Base-by-base conservation (phyloP, 2,329 filamentous ascomycete genomes). In the Xylaria sp. region DNA sequence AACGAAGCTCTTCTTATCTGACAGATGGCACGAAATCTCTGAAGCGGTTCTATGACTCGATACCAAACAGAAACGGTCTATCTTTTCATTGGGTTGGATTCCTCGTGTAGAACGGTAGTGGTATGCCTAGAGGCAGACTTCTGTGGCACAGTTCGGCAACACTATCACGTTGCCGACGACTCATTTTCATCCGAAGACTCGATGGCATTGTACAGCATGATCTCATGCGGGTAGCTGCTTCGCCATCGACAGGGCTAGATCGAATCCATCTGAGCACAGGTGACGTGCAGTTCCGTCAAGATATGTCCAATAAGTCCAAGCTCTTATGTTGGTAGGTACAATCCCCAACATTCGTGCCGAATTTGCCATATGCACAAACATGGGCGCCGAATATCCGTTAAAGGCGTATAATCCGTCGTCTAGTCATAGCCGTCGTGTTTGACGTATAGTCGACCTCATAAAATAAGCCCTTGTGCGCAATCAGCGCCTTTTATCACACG, bases 141-240 rank as follows among this genome's bases (percentile, higher is more conserved):
- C 46, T 15, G 65, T 65, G 28, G 23, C 12, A 56, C 52, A 1
- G 18, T 41, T 23, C 50, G 41, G 65, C 63, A 64, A 50, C 36
- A 66, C 36, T 10, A 58, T 62, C 45, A 50, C 32, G 53, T n/a
- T 60, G 30, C 50, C 61, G 52, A 65, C 53, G 53, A 63, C 23
- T 58, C 55, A 25, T n/a, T 20, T 30, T 63, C 36, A 28, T 25
- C 45, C 18, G 13, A 57, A 60, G 56, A 45, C 48, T 57, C 41
- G 23, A 59, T 36, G 10, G n/a, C 5, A 46, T 55, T 10, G 46
- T 43, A 61, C 25, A 45, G n/a, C n/a, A 23, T 12, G 36, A 66
- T 63, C 48, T 46, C 20, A 56, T 39, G 28, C 61, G 59, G 64
- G n/a, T 59, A n/a, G 41, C 34, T 62, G 43, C 58, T 46, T 58